Evolutionary conservation across 805 yeast species (phyloP), one percentile per base, ranked within the genome.

Genomic region (Dipodascopsis uninucleata): DNA sequence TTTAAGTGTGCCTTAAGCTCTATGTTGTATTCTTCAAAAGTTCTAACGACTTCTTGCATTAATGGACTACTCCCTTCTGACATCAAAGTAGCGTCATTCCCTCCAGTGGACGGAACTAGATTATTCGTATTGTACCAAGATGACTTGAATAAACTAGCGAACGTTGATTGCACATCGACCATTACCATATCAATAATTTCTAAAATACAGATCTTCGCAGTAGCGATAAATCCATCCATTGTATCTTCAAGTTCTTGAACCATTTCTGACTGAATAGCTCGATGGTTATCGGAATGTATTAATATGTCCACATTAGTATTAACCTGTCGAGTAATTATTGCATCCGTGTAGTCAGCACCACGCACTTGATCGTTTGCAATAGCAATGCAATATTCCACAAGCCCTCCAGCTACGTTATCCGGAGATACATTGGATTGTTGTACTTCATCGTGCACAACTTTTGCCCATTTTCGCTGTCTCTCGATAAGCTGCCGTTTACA

Each of bases 281-380:
- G 32, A 18, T 40, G 49, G 9, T 10, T 34, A 26, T 50, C 55
- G 3, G 55, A 47, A 33, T 50, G 52, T 5, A 52, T 46, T 17
- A 53, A 38, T 5, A 40, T 46, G n/a, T 52, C 49, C 12, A 39
- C 43, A 10, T 75, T 71, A 2, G 74, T 63, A 17, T 75, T 76
- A 32, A 87, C 85, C 42, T 76, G 74, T 47, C 82, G 74, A 38
- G 77, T 77, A 4, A 82, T 74, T 45, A 85, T 79, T 20, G 84
- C 82, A 52, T 84, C 93, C 2, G 81, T 68, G 52, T 77, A 77
- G 55, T 78, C 82, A 2, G 84, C 82, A 12, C 81, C 81, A 51
- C 79, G 72, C 69, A 80, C 77, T 64, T 84, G 94, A 55, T 89
- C 93, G 64, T 87, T 87, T 2, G 89, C 90, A 14, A 85, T 71